Evolutionary conservation across 2,329 filamentous ascomycete genomes (phyloP).

Genomic region (Neospermospora avenae): DNA sequence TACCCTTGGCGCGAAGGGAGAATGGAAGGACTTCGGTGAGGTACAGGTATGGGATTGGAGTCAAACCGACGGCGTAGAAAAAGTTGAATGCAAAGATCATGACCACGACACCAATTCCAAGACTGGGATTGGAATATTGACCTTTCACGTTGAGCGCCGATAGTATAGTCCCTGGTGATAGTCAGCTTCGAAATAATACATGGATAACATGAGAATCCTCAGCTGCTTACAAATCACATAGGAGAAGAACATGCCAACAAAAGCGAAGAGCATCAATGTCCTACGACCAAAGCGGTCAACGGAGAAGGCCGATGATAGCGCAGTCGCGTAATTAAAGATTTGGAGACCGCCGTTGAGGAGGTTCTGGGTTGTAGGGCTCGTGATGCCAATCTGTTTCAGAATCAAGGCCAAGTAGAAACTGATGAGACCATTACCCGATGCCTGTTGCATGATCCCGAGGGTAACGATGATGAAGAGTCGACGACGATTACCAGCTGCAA

Average conservation of each 20-base stretch:
- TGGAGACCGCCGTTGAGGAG: conserved; percentile 13
- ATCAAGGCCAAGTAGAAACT: conserved; percentile 39
- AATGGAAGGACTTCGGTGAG: no score
- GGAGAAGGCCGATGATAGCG: conserved; percentile 37
- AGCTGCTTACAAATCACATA: no score
- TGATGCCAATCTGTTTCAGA: conserved; percentile 28
- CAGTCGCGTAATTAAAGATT: conserved; percentile 19
- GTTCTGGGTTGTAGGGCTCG: conserved; percentile 21
- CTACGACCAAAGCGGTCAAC: conserved; percentile 35
- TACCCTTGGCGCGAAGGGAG: no score
- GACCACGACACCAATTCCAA: no score
- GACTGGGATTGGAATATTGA: not conserved
- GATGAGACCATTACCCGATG: conserved; percentile 29
- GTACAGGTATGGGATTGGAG: no score
- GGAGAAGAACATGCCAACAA: no score
- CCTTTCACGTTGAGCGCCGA: conserved; percentile 21
- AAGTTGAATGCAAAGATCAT: not conserved
- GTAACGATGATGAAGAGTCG: conserved; percentile 33
- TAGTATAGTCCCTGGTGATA: no score
- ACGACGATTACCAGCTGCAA: conserved; percentile 34
- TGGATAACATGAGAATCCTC: no score
- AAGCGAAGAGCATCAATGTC: conserved; percentile 31
- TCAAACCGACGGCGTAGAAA: no score
- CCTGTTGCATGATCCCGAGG: conserved; percentile 35
- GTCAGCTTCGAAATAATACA: no score